phyloP scores from a whole-genome alignment of 1,284 basidiomycete species.

The Moesziomyces antarcticus region DNA sequence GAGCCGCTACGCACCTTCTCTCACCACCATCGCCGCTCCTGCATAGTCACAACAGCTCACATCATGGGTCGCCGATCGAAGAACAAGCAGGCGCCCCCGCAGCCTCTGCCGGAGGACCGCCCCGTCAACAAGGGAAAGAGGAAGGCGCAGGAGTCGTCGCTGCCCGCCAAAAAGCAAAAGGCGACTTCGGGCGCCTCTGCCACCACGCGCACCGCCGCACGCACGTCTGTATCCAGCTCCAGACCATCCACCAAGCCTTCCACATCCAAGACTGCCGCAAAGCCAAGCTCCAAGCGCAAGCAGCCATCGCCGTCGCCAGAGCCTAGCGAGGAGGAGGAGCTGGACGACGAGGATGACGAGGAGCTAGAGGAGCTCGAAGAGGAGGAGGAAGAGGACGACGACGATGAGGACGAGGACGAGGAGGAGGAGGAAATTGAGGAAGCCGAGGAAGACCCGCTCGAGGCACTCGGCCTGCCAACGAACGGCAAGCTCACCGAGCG shows the following conservation, averaged over 20 bases:
- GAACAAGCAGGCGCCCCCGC: conserved; percentile 85
- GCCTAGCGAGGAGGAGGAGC: neutral
- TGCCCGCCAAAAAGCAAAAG: conserved; percentile 54
- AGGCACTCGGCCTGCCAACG: conserved; percentile 51
- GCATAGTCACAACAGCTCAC: neutral
- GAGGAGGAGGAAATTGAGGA: conserved; percentile 29
- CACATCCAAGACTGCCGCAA: conserved; percentile 12
- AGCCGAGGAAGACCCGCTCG: conserved; percentile 45
- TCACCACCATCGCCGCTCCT: neutral
- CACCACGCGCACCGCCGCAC: conserved; percentile 47
- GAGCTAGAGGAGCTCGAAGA: conserved; percentile 66
- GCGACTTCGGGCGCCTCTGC: conserved; percentile 19
- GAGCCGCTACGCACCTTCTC: neutral
- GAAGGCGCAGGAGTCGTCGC: conserved; percentile 66
- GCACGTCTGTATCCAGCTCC: conserved; percentile 68
- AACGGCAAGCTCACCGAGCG: conserved; percentile 60
- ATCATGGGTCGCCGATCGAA: conserved; percentile 87
- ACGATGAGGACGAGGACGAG: conserved; percentile 40
- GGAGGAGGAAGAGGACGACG: conserved; percentile 56
- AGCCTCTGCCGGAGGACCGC: conserved; percentile 73
- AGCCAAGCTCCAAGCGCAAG: conserved; percentile 22
- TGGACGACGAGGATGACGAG: conserved; percentile 59
- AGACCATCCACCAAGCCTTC: conserved; percentile 36
- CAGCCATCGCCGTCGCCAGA: conserved; percentile 4
- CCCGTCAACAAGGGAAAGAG: conserved; percentile 65